Evolutionary conservation across 306 rosid species (phyloP).

Genomic region (Castanea crenata): DNA sequence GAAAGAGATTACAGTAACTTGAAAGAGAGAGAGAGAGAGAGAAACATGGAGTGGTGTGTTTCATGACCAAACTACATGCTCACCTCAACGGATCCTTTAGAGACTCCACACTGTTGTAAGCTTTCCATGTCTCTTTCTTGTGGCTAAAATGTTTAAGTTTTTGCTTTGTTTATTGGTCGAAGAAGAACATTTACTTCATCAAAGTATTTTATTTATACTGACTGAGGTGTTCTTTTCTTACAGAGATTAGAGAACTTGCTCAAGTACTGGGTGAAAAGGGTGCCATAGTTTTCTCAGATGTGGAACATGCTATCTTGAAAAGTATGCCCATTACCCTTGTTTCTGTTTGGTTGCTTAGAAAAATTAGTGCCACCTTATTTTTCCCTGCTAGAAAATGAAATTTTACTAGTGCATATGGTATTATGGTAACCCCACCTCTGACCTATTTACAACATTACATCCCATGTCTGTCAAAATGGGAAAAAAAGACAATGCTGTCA

Average conservation of each 20-base stretch:
- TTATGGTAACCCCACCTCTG: no score
- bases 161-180: background rate
- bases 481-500: no score
- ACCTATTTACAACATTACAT: no score
- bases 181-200: background rate
- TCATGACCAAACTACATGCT: slow-evolving; percentile 93
- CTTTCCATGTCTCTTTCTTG: background rate
- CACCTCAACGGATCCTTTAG: slow-evolving; percentile 96
- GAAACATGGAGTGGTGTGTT: slow-evolving; percentile 57
- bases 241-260: slow-evolving; percentile 66
- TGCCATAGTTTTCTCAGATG: slow-evolving; percentile 59
- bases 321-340: slow-evolving; percentile 40
- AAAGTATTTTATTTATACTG: background rate
- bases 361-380: background rate
- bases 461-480: no score
- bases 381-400: no score
- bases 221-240: background rate
- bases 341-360: slow-evolving; percentile 20
- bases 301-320: slow-evolving; percentile 70
- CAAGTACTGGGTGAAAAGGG: slow-evolving; percentile 59
- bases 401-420: no score
- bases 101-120: slow-evolving; percentile 72
- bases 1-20: no score
- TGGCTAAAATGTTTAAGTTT: background rate
- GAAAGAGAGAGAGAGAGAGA: background rate